Base-by-base conservation (phyloP, 1,139 yeast species). In the Chernovozyma aurita region DNA sequence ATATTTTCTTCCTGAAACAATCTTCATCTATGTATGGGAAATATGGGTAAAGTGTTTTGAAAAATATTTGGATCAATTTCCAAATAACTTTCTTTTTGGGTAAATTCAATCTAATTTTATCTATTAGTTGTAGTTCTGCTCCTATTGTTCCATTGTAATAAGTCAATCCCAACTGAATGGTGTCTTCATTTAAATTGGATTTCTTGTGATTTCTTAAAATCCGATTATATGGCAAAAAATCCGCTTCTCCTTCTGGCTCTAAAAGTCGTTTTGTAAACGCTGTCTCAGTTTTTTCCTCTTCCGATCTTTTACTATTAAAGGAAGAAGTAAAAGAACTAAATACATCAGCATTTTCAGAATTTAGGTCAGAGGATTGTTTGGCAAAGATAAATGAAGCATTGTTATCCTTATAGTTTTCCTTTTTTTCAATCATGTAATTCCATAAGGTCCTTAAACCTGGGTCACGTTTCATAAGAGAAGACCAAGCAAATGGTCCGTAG, bases 401-500 rank as follows among this genome's bases (percentile, higher is more conserved):
- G 12, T 45, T 45, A 4, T 55, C 47, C 29, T 45, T 52, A 17
- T 22, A 18, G 27, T 52, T 53, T 35, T 55, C 61, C 34, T 55
- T 58, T 28, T 47, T 45, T 18, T 53, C 55, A 16, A 53, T 30
- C 12, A 65, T 48, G 40, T 55, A 53, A 24, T 59, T 55, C 67
- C 68, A 63, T 13, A 65, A 47, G 15, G 57, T 33, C 14, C 57
- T 52, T 26, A 73, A 52, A 17, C 65, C 77, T 1, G 61, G 62
- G 48, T 78, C 85, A 38, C 67, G 67, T 40, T 66, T 65, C 55
- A 76, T 57, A 17, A 72, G 35, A 0, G 77, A 61, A 2, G 70
- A 49, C 75, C 77, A 71, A 0, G 76, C 52, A 37, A 73, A 62
- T 0, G 78, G 78, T 0, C 79, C 79, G 48, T 65, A 67, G 38